Percentiles rank a stretch among this genome's conserved stretches.
phyloP scores from a whole-genome alignment of 2,329 filamentous ascomycete species.

The Sporothrix variecibatus region DNA sequence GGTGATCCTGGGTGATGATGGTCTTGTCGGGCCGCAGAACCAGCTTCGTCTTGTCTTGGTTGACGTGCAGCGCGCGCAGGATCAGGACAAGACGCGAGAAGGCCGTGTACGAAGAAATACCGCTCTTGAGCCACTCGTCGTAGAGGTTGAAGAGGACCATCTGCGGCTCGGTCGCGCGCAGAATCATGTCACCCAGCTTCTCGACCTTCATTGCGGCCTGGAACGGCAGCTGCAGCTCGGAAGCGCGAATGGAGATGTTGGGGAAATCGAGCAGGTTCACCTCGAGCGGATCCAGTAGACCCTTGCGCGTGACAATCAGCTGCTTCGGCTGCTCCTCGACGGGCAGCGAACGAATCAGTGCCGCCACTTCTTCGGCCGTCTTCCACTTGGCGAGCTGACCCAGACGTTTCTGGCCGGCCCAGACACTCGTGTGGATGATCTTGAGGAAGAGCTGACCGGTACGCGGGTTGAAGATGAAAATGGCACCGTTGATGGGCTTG shows the following conservation, averaged over 20 bases:
- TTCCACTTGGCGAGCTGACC: constrained; percentile 99
- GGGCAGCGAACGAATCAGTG: constrained; percentile 89
- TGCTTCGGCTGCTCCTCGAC: constrained; percentile 99
- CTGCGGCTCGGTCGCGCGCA: constrained; percentile 96
- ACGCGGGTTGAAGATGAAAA: constrained; percentile 99
- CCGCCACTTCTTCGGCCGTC: constrained; percentile 98
- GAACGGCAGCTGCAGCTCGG: constrained; percentile 95
- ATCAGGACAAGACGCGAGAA: constrained; percentile 96
- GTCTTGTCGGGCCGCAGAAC: constrained; percentile 94
- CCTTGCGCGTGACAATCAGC: constrained; percentile 96
- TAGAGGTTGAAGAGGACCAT: constrained; percentile 99
- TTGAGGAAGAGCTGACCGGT: constrained; percentile 97
- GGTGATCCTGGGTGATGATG: constrained; percentile 96
- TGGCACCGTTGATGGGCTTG: constrained; percentile 98
- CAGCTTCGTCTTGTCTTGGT: constrained; percentile 97
- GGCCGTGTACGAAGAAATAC: constrained; percentile 93
- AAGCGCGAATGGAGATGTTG: constrained; percentile 97
- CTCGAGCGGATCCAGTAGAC: constrained; percentile 92
- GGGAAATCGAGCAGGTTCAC: constrained; percentile 98
- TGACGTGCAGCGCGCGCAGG: constrained; percentile 91
- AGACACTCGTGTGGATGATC: constrained; percentile 99
- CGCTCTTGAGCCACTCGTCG: constrained; percentile 95
- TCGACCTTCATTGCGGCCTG: constrained; percentile 99
- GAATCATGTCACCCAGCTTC: constrained; percentile 98
- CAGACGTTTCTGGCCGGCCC: constrained; percentile 98